Base-by-base conservation (phyloP, 2,329 filamentous ascomycete genomes). In the Xylaria sp. region DNA sequence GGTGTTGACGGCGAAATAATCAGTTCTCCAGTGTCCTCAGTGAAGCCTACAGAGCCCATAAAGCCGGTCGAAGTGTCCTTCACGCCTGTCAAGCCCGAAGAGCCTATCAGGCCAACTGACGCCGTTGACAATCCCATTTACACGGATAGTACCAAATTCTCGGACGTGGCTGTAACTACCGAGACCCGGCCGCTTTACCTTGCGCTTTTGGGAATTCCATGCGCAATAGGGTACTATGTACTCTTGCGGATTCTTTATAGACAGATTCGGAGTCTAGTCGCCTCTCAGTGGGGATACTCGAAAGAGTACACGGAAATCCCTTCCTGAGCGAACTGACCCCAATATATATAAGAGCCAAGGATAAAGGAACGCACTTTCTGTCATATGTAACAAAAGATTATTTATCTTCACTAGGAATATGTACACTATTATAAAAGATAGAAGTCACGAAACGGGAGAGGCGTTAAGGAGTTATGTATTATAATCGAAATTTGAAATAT, bases 151-250 rank as follows among this genome's bases (percentile, higher is more conserved):
- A n/a, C 15, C 44, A 28, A 51, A 51, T n/a, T 34, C 28, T 31
- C 44, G 1, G 31, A 7, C 6, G 10, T 37, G n/a, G 48, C 44
- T n/a, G 41, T 55, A 13, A 20, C n/a, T 41, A 20, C 54, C 39
- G 54, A 56, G 15, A 66, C 57, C 31, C 39, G 54, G 4, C 50
- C 64, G 18, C 46, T 66, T 23, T 66, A 62, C 13, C 7, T 66
- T 39, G 50, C 39, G 2, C 15, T 57, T 25, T 39, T 66, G 2
- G 56, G 51, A 2, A 55, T 66, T 44, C 57, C 64, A 2, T 46
- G 57, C n/a, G 58, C 51, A 3, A 56, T 66, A 34, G 64, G 64
- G 2, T 66, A 39, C n/a, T 66, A 31, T 31, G 57, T 66, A 6
- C 61, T 66, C 20, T 31, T 66, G 9, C n/a, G 37, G n/a, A 23